Conservation (phyloP, 768 basidiomycete species). For the Polyporus arcularius region DNA sequence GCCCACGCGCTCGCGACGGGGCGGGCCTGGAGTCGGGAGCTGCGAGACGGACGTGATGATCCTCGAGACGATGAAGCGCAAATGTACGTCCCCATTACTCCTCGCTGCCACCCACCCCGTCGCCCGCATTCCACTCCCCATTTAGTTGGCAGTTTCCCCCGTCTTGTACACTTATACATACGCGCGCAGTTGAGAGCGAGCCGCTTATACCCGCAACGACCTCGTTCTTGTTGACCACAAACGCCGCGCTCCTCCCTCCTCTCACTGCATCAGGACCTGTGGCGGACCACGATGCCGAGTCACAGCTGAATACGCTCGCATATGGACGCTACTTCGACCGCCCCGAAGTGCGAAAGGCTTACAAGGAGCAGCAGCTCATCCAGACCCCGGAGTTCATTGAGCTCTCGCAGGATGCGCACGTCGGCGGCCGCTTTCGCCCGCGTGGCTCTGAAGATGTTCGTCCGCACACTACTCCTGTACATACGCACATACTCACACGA, state of each 20-base stretch:
- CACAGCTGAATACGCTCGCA: slow-evolving; percentile 55
- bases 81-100: slow-evolving; percentile 51
- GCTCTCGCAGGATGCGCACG: slow-evolving; percentile 50
- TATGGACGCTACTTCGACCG: slow-evolving; percentile 78
- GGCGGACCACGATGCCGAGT: slow-evolving; percentile 36
- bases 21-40: slow-evolving; percentile 78
- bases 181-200: slow-evolving; percentile 62
- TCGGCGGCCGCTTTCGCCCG: slow-evolving; percentile 71
- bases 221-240: slow-evolving; percentile 73
- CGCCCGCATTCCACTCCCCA: not conserved
- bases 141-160: not conserved
- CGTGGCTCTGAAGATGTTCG: slow-evolving; percentile 72
- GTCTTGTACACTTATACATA: slow-evolving; percentile 3
- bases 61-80: slow-evolving; percentile 75
- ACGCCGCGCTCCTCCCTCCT: slow-evolving; percentile 52
- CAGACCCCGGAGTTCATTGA: slow-evolving; percentile 74
- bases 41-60: slow-evolving; percentile 84
- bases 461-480: slow-evolving; percentile 16
- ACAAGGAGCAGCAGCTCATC: slow-evolving; percentile 67
- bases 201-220: slow-evolving; percentile 69
- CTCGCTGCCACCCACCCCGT: not conserved
- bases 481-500: slow-evolving; percentile 11
- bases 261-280: slow-evolving; percentile 11
- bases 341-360: slow-evolving; percentile 73
- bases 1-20: slow-evolving; percentile 78